A percentile compares a stretch with the other conserved stretches of the same genome.
phyloP scores from a whole-genome alignment of 176 grass and related monocot species.

The Phoenix roebelenii region DNA sequence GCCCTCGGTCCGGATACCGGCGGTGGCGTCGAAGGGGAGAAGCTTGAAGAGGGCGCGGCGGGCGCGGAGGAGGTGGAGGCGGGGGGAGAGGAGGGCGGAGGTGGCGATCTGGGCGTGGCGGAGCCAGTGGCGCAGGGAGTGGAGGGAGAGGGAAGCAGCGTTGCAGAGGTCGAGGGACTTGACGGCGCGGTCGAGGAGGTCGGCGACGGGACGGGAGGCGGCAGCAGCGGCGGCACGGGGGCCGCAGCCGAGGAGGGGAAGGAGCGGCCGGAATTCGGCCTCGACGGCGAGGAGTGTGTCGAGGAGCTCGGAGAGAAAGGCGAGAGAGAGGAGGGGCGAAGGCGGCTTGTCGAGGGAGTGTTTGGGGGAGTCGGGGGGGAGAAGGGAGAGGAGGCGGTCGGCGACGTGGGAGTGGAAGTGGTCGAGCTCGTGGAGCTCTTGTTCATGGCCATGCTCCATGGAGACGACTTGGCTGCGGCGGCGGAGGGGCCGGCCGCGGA shows the following conservation, averaged over 20 bases:
- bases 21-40: conserved; percentile 6
- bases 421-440: conserved; percentile 50
- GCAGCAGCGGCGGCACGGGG: conserved; percentile 32
- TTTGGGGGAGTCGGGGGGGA: neutral
- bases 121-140: conserved; percentile 53
- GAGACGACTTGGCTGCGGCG: conserved; percentile 58
- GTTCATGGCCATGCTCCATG: conserved; percentile 52
- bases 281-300: conserved; percentile 52
- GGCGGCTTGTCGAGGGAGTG: too few species aligned
- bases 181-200: conserved; percentile 69
- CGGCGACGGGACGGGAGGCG: conserved; percentile 49
- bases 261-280: conserved; percentile 42
- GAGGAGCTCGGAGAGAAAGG: conserved; percentile 78
- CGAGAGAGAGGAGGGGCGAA: conserved; percentile 31
- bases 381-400: conserved; percentile 40
- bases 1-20: neutral
- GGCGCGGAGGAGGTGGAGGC: conserved; percentile 36
- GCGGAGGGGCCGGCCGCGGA: conserved; percentile 41
- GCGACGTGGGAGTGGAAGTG: conserved; percentile 63
- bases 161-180: conserved; percentile 88
- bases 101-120: conserved; percentile 63
- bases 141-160: conserved; percentile 51
- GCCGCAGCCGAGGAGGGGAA: conserved; percentile 18
- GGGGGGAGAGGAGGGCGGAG: conserved; percentile 34
- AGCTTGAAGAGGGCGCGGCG: conserved; percentile 64